Conservation (phyloP, 1,284 basidiomycete genomes). For the Fomitopsis betulina region DNA sequence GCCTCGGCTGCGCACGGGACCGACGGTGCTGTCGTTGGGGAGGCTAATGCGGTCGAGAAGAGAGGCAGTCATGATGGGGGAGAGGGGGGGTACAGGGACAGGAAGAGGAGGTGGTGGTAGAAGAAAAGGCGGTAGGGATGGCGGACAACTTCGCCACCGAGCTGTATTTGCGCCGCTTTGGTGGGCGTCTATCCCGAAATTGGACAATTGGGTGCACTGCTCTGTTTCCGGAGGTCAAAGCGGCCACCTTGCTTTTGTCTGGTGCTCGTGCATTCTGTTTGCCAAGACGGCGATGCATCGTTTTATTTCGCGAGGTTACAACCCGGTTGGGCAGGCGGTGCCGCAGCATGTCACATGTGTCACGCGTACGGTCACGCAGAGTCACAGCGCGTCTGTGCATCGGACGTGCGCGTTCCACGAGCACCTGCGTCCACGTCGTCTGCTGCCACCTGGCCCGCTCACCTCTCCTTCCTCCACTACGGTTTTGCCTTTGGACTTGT, state of each 20-base stretch:
- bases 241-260: background rate
- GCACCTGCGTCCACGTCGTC: slow-evolving; percentile 1
- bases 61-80: slow-evolving; percentile 47
- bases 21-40: slow-evolving; percentile 33
- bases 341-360: background rate
- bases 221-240: background rate
- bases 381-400: background rate
- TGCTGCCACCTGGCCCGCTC: background rate
- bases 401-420: background rate
- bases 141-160: background rate
- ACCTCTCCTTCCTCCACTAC: background rate
- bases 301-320: background rate
- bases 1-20: slow-evolving; percentile 56
- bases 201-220: background rate
- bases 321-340: background rate
- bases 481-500: background rate
- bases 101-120: slow-evolving; percentile 1
- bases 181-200: background rate
- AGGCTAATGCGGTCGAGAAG: slow-evolving; percentile 65
- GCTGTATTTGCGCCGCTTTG: background rate
- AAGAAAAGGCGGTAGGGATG: background rate
- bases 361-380: background rate
- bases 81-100: background rate
- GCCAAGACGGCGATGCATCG: too few relatives aligned
- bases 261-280: too few relatives aligned